Base-by-base conservation (phyloP, 306 rosid species). In the Pyrus pyrifolia region DNA sequence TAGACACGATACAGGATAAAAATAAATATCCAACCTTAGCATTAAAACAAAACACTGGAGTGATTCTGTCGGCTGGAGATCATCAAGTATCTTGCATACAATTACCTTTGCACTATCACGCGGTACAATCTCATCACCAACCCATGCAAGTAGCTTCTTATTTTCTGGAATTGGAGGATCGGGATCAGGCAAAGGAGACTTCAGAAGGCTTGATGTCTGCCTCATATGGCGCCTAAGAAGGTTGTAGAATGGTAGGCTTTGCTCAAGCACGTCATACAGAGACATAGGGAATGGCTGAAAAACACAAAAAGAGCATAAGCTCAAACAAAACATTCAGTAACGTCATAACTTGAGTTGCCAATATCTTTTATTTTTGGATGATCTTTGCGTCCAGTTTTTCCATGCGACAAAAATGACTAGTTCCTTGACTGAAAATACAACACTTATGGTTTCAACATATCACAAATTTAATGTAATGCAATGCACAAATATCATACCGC, bases 151-250 rank as follows among this genome's bases (percentile, higher is more conserved):
- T 73, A 90, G 85, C 84, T 90, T 92, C 78, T 84, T 81, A 52
- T 92, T 92, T 73, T 89, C 96, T 63, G 92, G 97, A 77, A 88
- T 91, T 14, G 97, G 96, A 86, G 90, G 96, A 83, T 88, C 79
- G 1, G 96, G 96, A 61, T 81, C 57, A 72, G 96, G 91, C 74
- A 90, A 87, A 69, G 81, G 87, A 84, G 92, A 68, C 63, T 78
- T 82, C 53, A 87, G 81, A 51, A 84, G 86, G 70, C 86, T 67
- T 46, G 91, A 80, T 55, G 51, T 88, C 57, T 78, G 86, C 86
- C 76, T 87, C 79, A 86, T 83, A 74, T 81, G 93, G 69, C 86
- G 89, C 75, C 82, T 78, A 75, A 92, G 97, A 68, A 84, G 80
- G 76, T 88, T 88, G 87, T 90, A 90, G 75, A 92, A 79, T 52